phyloP scores from a whole-genome alignment of 2,329 filamentous ascomycete species.

The Incumbomyces delicatus region DNA sequence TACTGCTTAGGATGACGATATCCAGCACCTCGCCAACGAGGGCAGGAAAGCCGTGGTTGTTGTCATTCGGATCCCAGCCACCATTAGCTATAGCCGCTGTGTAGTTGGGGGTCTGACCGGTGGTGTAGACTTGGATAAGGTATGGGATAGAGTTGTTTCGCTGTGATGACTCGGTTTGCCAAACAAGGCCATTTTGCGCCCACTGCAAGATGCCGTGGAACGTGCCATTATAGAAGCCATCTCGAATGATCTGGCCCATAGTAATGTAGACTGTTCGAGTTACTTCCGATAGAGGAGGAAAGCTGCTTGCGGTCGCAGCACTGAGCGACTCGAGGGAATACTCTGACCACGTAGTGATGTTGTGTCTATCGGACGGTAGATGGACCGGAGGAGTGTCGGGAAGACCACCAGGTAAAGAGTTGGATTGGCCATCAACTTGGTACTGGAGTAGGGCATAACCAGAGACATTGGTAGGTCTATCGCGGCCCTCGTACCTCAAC shows the following conservation, averaged over 20 bases:
- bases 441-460: conserved; percentile 24
- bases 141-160: conserved; percentile 28
- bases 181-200: conserved; percentile 36
- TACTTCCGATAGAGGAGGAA: conserved; percentile 31
- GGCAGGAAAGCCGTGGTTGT: conserved; percentile 31
- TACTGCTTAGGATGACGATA: conserved; percentile 34
- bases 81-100: conserved; percentile 30
- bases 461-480: conserved; percentile 21
- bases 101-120: conserved; percentile 32
- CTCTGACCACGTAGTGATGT: conserved; percentile 16
- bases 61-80: conserved; percentile 35
- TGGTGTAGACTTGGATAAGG: conserved; percentile 37
- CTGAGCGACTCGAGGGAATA: conserved; percentile 19
- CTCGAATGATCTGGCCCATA: conserved; percentile 22
- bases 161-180: conserved; percentile 31
- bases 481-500: conserved; percentile 27
- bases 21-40: conserved; percentile 37
- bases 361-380: conserved; percentile 13
- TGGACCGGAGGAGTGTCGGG: conserved; percentile 13
- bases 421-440: not conserved
- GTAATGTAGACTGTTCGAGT: conserved; percentile 42
- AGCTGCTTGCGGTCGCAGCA: conserved; percentile 10
- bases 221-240: conserved; percentile 12
- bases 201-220: conserved; percentile 21
- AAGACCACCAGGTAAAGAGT: conserved; percentile 10